Evolutionary conservation across 2,329 filamentous ascomycete species (phyloP).

Genomic region (Fusarium scirpi): DNA sequence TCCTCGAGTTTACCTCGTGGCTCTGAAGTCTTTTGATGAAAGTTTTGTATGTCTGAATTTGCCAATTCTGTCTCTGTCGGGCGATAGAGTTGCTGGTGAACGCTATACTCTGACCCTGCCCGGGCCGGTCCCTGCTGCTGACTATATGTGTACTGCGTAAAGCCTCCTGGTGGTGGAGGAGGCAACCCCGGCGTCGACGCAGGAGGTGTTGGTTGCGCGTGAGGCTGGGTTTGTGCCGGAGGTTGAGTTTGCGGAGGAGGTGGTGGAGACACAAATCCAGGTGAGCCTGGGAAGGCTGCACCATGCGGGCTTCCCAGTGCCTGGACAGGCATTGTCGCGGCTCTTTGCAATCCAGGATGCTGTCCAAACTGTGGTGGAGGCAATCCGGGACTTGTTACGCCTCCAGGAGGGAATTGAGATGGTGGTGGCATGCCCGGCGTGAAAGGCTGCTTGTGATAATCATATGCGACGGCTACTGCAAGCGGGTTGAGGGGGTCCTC

Average conservation of each 20-base stretch:
- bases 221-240: conserved; percentile 48
- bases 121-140: conserved; percentile 39
- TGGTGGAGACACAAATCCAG: conserved; percentile 56
- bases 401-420: conserved; percentile 58
- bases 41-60: conserved; percentile 51
- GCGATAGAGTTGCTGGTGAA: conserved; percentile 77
- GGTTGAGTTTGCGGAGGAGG: conserved; percentile 48
- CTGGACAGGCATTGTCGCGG: conserved; percentile 63
- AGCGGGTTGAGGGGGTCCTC: conserved; percentile 71
- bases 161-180: conserved; percentile 65
- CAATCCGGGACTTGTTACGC: conserved; percentile 56
- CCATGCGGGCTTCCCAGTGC: conserved; percentile 60
- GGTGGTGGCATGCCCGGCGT: conserved; percentile 64
- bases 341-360: conserved; percentile 62
- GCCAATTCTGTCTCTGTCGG: conserved; percentile 72
- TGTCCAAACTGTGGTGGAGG: conserved; percentile 59
- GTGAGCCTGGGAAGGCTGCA: conserved; percentile 59
- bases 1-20: conserved; percentile 69
- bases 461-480: conserved; percentile 67
- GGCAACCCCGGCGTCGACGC: conserved; percentile 54
- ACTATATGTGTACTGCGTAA: conserved; percentile 64
- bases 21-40: conserved; percentile 59
- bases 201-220: conserved; percentile 50
- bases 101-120: conserved; percentile 60
- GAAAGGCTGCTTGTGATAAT: conserved; percentile 66